Evolutionary conservation across 2,329 filamentous ascomycete genomes (phyloP), one percentile per base, ranked within the genome.

Genomic region (Trichophyton simii): DNA sequence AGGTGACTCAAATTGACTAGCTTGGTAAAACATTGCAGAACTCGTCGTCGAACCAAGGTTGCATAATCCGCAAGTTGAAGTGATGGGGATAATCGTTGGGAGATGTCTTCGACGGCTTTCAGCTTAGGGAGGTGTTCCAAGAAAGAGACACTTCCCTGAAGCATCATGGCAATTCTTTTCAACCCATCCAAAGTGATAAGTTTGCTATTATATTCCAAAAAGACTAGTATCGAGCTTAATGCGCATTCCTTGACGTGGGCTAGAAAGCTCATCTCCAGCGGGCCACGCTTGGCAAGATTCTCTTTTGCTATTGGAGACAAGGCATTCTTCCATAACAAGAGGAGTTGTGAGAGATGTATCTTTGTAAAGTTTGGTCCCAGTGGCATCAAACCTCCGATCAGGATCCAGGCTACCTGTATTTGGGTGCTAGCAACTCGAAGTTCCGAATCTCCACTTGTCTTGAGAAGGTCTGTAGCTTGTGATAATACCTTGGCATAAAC

Each of bases 361-460:
- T 99, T 99, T 73, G 97, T 92, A 72, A 99, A 99, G 72, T 96
- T 97, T 3, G 94, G 92, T 0, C 94, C 94, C 0, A 99, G 81
- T 0, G 91, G 91, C 92, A 97, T 97, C 60, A 99, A 78, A 0
- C 95, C 94, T 42, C 95, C 94, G 55, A 99, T 95, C 62, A 99
- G 78, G 57, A 95, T 95, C 92, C 94, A 99, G 3, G 94, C 94
- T 1, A 99, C 91, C 71, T 99, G 94, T 25, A 99, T 91, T 70
- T 99, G 94, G 1, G 91, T 96, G 68, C 89, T 89, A 5, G 94
- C 95, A 41, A 94, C 85, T 31, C 92, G 86, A 60, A 99, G 79
- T 71, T 99, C 92, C 0, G 90, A 94, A 70, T 90, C 89, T 54
- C 91, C 87, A 72, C 91, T 96, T 0, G 88, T 91, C 73, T 99